phyloP scores from a whole-genome alignment of 208 protist genomes.

The Trichomonas gallinae region DNA sequence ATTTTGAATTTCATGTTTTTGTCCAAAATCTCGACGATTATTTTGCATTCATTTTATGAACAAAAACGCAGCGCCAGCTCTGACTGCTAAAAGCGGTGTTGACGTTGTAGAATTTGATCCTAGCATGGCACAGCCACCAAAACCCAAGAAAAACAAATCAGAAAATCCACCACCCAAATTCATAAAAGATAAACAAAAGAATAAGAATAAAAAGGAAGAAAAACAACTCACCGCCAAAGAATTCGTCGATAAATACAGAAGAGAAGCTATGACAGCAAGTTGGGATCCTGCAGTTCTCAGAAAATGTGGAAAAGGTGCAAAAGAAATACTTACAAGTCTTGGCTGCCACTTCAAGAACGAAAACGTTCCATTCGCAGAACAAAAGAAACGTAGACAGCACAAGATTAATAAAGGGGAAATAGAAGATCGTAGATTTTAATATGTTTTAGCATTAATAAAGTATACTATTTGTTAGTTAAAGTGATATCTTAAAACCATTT shows the following conservation, averaged over 20 bases:
- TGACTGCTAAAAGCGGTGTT: background rate
- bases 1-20: too few species aligned
- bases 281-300: background rate
- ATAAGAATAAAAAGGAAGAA: background rate
- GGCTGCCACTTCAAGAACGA: background rate
- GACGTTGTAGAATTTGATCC: background rate
- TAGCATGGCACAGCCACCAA: background rate
- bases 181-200: background rate
- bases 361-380: background rate
- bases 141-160: background rate
- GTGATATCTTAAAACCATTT: background rate
- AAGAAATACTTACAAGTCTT: background rate
- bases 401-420: background rate
- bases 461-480: background rate
- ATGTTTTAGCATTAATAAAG: background rate
- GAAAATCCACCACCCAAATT: background rate
- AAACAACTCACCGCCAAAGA: background rate
- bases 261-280: background rate
- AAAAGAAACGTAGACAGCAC: background rate
- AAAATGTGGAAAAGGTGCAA: background rate
- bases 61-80: background rate
- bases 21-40: too few species aligned
- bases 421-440: background rate
- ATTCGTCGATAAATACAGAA: background rate
- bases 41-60: background rate